Evolutionary conservation across 805 yeast species (phyloP).

Genomic region (Zygosaccharomyces pseudorouxii): DNA sequence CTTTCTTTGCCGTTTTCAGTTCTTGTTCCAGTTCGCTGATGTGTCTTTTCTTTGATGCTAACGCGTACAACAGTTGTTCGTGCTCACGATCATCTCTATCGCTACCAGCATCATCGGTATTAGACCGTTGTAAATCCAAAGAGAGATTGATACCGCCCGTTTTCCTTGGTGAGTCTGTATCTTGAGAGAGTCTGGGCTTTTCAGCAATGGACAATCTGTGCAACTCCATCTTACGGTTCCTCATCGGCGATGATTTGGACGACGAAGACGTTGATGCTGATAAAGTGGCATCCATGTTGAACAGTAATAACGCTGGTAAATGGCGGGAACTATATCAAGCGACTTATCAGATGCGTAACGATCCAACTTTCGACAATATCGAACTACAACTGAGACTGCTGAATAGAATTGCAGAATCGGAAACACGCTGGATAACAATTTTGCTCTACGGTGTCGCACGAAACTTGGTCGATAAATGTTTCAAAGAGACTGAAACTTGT

Average conservation of each 20-base stretch:
- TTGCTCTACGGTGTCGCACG: slow-evolving; percentile 22
- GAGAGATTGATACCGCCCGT: not conserved
- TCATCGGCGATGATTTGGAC: slow-evolving; percentile 13
- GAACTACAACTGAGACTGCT: slow-evolving; percentile 43
- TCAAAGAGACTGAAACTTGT: not conserved
- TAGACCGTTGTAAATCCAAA: not conserved
- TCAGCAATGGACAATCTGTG: slow-evolving; percentile 7
- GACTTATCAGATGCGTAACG: slow-evolving; percentile 1
- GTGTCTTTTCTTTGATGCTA: slow-evolving; percentile 52
- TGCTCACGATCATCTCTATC: slow-evolving; percentile 1
- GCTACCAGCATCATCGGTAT: not conserved
- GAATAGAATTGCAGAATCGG: slow-evolving; percentile 50
- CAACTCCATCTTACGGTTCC: slow-evolving; percentile 14
- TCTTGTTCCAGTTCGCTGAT: slow-evolving; percentile 46
- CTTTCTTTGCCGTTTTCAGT: slow-evolving; percentile 36
- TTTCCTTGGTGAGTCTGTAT: not conserved
- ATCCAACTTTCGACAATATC: slow-evolving; percentile 6
- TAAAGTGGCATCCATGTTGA: slow-evolving; percentile 5
- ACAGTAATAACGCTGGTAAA: slow-evolving; percentile 9
- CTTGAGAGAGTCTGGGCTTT: slow-evolving; percentile 10
- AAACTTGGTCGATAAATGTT: slow-evolving; percentile 12
- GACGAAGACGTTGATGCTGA: slow-evolving; percentile 7
- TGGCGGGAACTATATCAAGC: slow-evolving; percentile 17
- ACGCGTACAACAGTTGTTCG: slow-evolving; percentile 32
- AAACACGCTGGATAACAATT: slow-evolving; percentile 46